Evolutionary conservation across 2,329 filamentous ascomycete species (phyloP), one percentile per base, ranked within the genome.

Genomic region (Ceratocystis diversiconidia): DNA sequence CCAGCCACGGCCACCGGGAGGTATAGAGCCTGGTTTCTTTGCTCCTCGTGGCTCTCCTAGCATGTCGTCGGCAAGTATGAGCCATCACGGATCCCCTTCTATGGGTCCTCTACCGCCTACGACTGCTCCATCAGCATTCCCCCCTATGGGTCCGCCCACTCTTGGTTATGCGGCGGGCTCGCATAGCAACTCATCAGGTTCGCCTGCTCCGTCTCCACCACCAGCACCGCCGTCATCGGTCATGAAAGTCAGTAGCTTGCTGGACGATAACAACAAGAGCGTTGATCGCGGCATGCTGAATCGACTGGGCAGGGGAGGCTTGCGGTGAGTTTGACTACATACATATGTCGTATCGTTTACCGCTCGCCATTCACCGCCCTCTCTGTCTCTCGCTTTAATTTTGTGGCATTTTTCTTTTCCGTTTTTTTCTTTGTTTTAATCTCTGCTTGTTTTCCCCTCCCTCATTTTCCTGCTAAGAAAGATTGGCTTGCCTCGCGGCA

Each of bases 1-100:
- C 74, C 73, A 69, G 73, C 73, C 69, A 68, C 50, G 43, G 60
- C 30, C 62, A n/a, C 48, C 63, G 3, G 59, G 57, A 4, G 36
- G 28, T 15, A 6, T 28, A 48, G 36, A 43, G 22, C 2, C 46
- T 22, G 19, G 32, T 15, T 62, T 44, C 32, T 62, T 30, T 32
- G 17, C 17, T 41, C 36, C 60, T 2, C 36, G 60, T 3, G 60
- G 43, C 22, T 43, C 30, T 50, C 48, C 30, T 57, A 61, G 36
- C 59, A 63, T 46, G 59, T 62, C 15, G 25, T 17, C 63, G 7
- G 64, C 59, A 12, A 61, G 61, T 19, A 46, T 61, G 48, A 65
- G 63, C 43, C 66, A 61, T 7, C 61, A 65, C 25, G 63, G 66
- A n/a, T 65, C 66, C 5, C 66, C 66, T 10, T 32, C 63, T 6